A percentile compares a stretch with the other conserved stretches of the same genome.
These are phyloP conservation scores for Singerocomus rubriflavus DNA, from an alignment of 1,284 basidiomycete species.

Conservation along the genomic window DNA sequence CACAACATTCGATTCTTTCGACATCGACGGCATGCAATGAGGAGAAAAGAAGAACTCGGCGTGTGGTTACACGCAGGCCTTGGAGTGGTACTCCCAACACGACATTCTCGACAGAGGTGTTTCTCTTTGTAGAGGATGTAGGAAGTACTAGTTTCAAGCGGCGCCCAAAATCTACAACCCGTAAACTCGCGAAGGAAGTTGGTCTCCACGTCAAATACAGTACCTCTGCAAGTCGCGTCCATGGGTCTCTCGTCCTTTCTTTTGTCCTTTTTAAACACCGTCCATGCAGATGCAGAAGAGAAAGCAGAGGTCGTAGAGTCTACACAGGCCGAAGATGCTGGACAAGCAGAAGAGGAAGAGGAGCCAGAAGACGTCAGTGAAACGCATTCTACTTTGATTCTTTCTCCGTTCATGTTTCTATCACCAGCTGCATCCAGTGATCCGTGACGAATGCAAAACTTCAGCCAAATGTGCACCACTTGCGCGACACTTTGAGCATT, in stretches of 20 bases:
- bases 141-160: slow-evolving; percentile 14
- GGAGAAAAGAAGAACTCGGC: too few species aligned
- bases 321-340: slow-evolving; percentile 29
- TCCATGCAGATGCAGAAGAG: slow-evolving; percentile 57
- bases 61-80: too few species aligned
- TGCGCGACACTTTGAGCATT: slow-evolving; percentile 87
- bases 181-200: slow-evolving; percentile 26
- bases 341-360: slow-evolving; percentile 50
- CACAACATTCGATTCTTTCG: too few species aligned
- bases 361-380: slow-evolving; percentile 80
- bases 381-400: slow-evolving; percentile 1
- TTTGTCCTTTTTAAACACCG: slow-evolving; percentile 57
- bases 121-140: too few species aligned
- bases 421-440: slow-evolving; percentile 56
- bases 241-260: slow-evolving; percentile 57
- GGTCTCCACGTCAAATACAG: slow-evolving; percentile 1
- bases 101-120: too few species aligned
- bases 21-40: too few species aligned
- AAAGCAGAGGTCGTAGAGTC: slow-evolving; percentile 36
- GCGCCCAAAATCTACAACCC: slow-evolving; percentile 22
- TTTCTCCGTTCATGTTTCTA: background rate
- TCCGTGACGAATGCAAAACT: slow-evolving; percentile 76
- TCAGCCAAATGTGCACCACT: slow-evolving; percentile 66
- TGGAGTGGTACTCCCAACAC: too few species aligned
- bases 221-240: slow-evolving; percentile 12